Evolutionary conservation across 202 grass and related monocot species (phyloP), one percentile per base, ranked within the genome.

Genomic region (Miscanthus sacchariflorus): DNA sequence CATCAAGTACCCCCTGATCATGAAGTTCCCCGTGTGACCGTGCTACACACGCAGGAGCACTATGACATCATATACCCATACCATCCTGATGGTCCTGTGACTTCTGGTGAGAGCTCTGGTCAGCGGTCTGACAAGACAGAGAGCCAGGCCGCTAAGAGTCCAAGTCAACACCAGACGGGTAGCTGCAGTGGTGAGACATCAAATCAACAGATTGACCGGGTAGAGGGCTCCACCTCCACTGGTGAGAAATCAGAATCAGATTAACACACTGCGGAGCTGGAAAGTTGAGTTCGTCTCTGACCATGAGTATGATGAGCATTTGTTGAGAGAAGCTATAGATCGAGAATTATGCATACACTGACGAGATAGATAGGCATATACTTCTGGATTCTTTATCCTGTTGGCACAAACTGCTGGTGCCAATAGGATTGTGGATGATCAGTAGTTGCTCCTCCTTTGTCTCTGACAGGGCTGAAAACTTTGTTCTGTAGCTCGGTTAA

Each of bases 31-130:
- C 27, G n/a, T n/a, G 88, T 90, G 85, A 87, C 45, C 11, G 4
- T 91, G 70, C 69, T 91, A 40, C 61, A 19, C 75, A 21, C 61
- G n/a, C 4, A 39, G 19, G 4, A 5, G 35, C 89, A 91, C 46
- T 91, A 91, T 21, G 85, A 88, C 76, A 80, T 91, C 85, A n/a
- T 87, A 46, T 87, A 91, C 61, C 85, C 56, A 15, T 8, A 18
- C 42, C 56, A 25, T 84, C 68, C 44, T 75, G 46, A 30, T 48
- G 59, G n/a, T 67, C 14, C 38, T 3, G n/a, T 24, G n/a, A 59
- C 76, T 61, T 24, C 33, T 79, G 59, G 59, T 63, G n/a, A 24
- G 59, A 63, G 59, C 59, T 63, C n/a, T 63, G 59, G 25, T 67
- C 64, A 30, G 64, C 24, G 3, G 25, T 67, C 64, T 67, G 67